These are phyloP conservation scores for Wallacemonas rigidus DNA, from an alignment of 208 protist genomes.

Conservation along the genomic window DNA sequence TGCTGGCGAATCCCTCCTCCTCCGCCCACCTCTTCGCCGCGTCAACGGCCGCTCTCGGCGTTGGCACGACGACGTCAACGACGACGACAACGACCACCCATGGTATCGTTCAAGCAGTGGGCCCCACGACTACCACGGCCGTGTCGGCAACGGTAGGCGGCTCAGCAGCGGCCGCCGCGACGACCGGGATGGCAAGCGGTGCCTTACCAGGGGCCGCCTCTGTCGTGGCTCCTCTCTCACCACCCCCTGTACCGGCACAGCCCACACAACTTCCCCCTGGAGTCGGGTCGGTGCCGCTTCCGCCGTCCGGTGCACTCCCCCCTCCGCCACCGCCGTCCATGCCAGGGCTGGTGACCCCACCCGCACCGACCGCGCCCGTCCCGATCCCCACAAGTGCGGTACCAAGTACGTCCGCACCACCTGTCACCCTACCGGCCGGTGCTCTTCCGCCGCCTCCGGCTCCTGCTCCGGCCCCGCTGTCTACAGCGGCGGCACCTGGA, in stretches of 20 bases:
- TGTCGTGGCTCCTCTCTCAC: too few species aligned
- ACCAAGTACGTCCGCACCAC: neutral
- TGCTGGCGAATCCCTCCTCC: slow-evolving; percentile 30
- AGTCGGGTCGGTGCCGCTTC: neutral
- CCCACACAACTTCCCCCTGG: neutral
- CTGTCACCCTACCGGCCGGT: neutral
- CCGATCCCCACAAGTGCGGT: neutral
- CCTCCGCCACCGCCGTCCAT: slow-evolving; percentile 13
- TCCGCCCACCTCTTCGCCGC: slow-evolving; percentile 22
- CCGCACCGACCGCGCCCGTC: too few species aligned
- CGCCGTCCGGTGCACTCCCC: slow-evolving; percentile 8
- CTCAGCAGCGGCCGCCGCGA: too few species aligned
- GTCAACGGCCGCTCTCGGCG: slow-evolving; percentile 8
- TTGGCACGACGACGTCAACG: neutral
- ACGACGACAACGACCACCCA: neutral
- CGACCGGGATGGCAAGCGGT: too few species aligned
- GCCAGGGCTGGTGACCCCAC: neutral
- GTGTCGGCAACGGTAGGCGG: too few species aligned
- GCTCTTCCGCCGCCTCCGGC: too few species aligned
- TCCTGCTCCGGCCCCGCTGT: too few species aligned
- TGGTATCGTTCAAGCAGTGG: neutral
- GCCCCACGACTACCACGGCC: neutral
- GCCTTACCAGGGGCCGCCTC: too few species aligned
- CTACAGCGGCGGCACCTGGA: too few species aligned
- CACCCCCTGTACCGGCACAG: slow-evolving; percentile 4